phyloP scores from a whole-genome alignment of 495 filamentous ascomycete species.

The Penicillium bialowiezense region DNA sequence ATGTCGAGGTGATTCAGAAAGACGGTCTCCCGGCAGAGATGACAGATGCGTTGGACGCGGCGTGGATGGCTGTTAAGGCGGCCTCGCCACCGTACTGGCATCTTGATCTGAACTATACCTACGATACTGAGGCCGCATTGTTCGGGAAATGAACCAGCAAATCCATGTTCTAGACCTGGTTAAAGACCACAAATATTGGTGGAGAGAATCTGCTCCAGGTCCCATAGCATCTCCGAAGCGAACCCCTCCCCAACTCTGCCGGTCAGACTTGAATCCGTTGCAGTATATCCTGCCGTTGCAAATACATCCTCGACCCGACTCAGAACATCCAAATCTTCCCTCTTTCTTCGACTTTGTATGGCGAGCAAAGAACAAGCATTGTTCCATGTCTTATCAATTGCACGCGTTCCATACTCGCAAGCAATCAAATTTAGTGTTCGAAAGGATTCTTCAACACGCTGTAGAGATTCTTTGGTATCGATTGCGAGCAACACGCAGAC shows the following conservation, averaged over 20 bases:
- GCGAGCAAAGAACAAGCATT: not conserved
- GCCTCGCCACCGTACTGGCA: not conserved
- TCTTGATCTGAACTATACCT: conserved; percentile 10
- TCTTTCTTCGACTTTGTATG: not conserved
- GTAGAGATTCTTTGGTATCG: conserved; percentile 9
- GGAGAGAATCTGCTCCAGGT: no score
- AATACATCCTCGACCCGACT: not conserved
- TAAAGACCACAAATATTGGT: no score
- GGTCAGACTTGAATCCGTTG: no score
- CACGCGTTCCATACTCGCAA: no score
- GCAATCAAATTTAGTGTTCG: no score
- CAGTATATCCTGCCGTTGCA: no score
- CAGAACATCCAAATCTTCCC: not conserved
- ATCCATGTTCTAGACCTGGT: no score
- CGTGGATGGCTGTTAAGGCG: conserved; percentile 40
- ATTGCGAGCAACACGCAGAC: conserved; percentile 38
- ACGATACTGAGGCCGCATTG: conserved; percentile 1
- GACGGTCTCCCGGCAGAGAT: conserved; percentile 54
- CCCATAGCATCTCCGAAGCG: no score
- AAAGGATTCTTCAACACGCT: no score
- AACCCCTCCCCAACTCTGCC: no score
- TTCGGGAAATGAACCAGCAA: not conserved
- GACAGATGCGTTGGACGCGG: conserved; percentile 51
- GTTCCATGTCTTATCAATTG: not conserved
- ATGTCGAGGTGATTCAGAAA: conserved; percentile 54